Evolutionary conservation across 2,329 filamentous ascomycete genomes (phyloP).

Genomic region (Exophiala spinifera): DNA sequence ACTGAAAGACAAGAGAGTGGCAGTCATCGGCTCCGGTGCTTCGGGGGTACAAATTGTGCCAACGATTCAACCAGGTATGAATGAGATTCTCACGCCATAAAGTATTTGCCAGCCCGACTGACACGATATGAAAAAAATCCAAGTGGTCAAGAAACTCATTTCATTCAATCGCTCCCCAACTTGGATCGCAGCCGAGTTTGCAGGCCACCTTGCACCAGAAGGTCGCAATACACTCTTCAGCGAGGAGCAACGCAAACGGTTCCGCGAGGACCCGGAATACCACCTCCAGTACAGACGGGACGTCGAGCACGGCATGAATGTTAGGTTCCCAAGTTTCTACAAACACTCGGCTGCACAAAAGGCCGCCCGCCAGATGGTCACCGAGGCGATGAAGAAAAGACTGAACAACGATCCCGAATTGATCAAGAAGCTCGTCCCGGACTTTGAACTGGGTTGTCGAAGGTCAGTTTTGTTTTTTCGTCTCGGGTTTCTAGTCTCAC

Average conservation of each 20-base stretch:
- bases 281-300: background rate
- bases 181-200: background rate
- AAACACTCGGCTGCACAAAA: background rate
- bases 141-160: background rate
- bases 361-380: background rate
- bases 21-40: conserved; percentile 27
- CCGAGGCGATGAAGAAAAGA: background rate
- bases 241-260: background rate
- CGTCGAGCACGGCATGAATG: background rate
- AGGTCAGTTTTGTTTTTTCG: too few species aligned
- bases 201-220: background rate
- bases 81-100: background rate
- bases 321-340: background rate
- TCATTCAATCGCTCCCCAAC: background rate
- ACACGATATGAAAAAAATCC: background rate
- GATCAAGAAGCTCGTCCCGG: conserved; percentile 45
- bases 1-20: conserved; percentile 40
- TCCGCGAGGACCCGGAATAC: background rate
- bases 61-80: conserved; percentile 34
- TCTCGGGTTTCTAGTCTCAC: too few species aligned
- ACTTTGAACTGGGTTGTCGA: conserved; percentile 40
- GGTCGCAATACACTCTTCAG: background rate
- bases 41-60: conserved; percentile 34
- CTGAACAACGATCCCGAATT: conserved; percentile 36
- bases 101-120: background rate